Evolutionary conservation across 768 basidiomycete genomes (phyloP).

Genomic region (Suillus brevipes): DNA sequence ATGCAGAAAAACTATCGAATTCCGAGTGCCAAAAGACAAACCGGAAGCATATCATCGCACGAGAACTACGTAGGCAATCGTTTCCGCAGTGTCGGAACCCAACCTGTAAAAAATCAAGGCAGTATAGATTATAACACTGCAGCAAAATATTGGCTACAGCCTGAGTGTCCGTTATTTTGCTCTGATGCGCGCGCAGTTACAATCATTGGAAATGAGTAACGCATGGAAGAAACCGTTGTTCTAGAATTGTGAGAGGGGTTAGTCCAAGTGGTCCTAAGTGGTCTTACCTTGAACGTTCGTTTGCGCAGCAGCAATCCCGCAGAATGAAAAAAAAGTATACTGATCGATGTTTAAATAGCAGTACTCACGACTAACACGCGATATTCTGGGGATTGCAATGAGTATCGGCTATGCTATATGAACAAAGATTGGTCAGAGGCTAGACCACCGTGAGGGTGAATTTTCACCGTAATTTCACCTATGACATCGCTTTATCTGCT

Average conservation of each 20-base stretch:
- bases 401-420: neutral
- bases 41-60: neutral
- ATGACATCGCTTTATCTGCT: neutral
- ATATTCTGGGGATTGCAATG: neutral
- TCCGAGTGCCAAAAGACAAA: neutral
- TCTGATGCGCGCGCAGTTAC: neutral
- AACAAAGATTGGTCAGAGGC: neutral
- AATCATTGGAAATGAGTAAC: neutral
- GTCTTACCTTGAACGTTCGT: neutral
- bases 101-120: neutral
- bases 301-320: neutral
- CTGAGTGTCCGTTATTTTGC: no score
- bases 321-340: neutral
- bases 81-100: neutral
- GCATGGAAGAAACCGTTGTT: neutral
- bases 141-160: no score
- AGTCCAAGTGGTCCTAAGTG: neutral
- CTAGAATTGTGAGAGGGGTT: neutral
- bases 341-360: neutral
- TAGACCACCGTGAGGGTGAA: neutral
- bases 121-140: no score
- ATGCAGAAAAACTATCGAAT: neutral
- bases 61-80: neutral
- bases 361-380: neutral
- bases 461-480: neutral